Evolutionary conservation across 169 alveolate genomes (phyloP).

Genomic region (Perkinsus olseni): DNA sequence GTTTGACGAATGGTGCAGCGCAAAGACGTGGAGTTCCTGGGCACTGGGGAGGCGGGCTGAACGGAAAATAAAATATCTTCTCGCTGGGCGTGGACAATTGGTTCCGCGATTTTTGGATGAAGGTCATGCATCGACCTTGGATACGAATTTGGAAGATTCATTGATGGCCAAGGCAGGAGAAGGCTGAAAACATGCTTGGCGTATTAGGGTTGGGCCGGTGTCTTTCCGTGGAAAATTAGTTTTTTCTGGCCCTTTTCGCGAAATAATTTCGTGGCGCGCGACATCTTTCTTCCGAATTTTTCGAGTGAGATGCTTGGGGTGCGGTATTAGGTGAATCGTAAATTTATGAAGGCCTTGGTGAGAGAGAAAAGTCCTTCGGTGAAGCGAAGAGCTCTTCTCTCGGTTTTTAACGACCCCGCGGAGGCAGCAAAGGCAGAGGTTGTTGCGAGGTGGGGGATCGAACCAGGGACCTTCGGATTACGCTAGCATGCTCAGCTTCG

Average conservation of each 20-base stretch:
- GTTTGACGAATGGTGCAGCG: no score
- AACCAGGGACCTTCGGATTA: neutral
- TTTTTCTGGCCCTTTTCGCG: neutral
- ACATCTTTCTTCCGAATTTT: neutral
- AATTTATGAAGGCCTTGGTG: neutral
- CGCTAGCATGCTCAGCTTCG: neutral
- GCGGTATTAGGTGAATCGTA: neutral
- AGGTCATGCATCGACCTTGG: no score
- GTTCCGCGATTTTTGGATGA: no score
- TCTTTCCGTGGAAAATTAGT: no score
- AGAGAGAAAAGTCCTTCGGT: neutral
- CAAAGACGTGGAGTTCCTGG: no score
- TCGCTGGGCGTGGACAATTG: no score
- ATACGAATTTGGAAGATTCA: no score
- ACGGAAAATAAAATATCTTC: no score
- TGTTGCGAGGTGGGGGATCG: neutral
- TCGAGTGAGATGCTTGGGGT: neutral
- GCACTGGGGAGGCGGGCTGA: no score
- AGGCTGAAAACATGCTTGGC: no score
- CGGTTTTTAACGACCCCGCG: neutral
- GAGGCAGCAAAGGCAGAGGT: neutral
- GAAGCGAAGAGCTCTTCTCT: neutral
- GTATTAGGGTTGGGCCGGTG: no score
- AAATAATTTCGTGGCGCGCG: neutral
- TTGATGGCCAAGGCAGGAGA: no score